Base-by-base conservation (phyloP, 1,139 yeast genomes). In the Taphrina pruni region DNA sequence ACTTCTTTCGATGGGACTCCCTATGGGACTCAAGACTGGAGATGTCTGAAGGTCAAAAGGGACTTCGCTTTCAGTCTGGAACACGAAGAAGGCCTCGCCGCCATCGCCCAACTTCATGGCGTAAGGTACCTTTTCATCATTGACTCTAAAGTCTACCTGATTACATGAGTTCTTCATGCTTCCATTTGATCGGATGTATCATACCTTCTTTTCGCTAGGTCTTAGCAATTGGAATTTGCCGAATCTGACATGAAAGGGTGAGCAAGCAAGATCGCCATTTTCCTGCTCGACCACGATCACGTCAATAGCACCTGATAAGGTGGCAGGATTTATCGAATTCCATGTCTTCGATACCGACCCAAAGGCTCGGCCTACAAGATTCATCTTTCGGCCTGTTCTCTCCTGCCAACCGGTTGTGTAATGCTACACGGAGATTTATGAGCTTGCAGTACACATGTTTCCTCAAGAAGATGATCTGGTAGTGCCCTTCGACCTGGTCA, bases 71-170 rank as follows among this genome's bases (percentile, higher is more conserved):
- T 84, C 85, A 1, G 97, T 90, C 76, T 93, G 97, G 80, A 94
- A 93, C 62, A 94, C 99, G 77, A 94, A 94, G 77, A 92, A 93
- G 0, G 98, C 99, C 78, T 94, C 99, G 36, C 99, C 99, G 2
- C 96, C 97, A 72, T 94, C 99, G 12, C 97, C 97, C 65, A 94
- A 80, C 78, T 94, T 94, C 99, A 94, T 94, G 12, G 97, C 97
- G 70, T 93, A 81, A 74, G 90, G 88, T 0, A 96, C 89, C 69
- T 87, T 84, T 72, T 84, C 84, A 48, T 89, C 97, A 79, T 94
- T 94, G 54, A 95, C 96, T 54, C 86, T 84, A 72, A 94, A 87
- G 72, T 90, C 96, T 65, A 64, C 67, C 62, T 58, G 26, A 36
- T 12, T n/a, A 11, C 14, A 9, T 39, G 11, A 39, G 43, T 39